phyloP scores from a whole-genome alignment of 202 grass and related monocot species.

The Setaria viridis region DNA sequence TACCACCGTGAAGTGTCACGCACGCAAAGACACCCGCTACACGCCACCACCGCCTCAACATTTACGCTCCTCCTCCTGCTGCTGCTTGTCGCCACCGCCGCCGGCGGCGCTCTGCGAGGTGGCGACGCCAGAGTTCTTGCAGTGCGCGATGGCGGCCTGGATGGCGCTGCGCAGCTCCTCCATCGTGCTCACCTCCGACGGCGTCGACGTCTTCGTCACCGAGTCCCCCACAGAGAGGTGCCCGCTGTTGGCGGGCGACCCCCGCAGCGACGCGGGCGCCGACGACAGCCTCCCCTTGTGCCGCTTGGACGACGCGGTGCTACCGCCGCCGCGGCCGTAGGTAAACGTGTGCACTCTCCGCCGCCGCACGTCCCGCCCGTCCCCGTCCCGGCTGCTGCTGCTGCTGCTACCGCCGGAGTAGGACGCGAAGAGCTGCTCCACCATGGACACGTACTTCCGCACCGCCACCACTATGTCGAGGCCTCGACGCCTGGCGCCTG shows the following conservation, averaged over 20 bases:
- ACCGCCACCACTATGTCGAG: constrained; percentile 56
- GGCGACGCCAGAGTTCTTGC: constrained; percentile 64
- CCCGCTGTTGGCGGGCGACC: constrained; percentile 70
- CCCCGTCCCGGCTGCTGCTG: neutral
- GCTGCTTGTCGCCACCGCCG: constrained; percentile 11
- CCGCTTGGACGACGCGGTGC: neutral
- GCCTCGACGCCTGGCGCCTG: neutral
- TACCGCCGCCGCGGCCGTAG: constrained; percentile 24
- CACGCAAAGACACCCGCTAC: constrained; percentile 15
- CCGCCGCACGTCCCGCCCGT: constrained; percentile 17
- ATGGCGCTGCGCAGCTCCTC: constrained; percentile 85
- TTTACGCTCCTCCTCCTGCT: constrained; percentile 25
- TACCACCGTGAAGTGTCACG: constrained; percentile 4
- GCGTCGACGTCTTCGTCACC: constrained; percentile 49
- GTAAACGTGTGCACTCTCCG: constrained; percentile 54
- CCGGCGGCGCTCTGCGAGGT: neutral
- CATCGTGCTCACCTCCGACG: constrained; percentile 86
- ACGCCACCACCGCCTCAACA: constrained; percentile 39
- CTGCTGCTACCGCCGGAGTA: constrained; percentile 17
- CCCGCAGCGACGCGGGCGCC: constrained; percentile 64
- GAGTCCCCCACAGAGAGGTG: constrained; percentile 46
- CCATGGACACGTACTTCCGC: constrained; percentile 63
- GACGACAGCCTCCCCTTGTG: constrained; percentile 50
- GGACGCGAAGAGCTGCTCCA: constrained; percentile 62
- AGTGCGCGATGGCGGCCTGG: constrained; percentile 89